Conservation (phyloP, 2,329 filamentous ascomycete genomes). For the Fonsecaea erecta region DNA sequence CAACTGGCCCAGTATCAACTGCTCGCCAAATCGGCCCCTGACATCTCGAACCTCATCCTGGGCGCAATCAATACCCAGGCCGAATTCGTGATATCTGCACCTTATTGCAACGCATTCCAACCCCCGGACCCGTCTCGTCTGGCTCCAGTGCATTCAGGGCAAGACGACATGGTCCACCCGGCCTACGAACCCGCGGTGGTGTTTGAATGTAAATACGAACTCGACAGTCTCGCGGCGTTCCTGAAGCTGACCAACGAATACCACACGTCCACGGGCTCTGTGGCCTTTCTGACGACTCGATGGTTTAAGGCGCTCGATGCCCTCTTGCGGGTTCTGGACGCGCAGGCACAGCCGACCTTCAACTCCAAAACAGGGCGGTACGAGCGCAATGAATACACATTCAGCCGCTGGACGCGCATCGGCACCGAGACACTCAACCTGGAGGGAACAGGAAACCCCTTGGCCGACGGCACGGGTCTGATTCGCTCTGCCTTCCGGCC, state of each 20-base stretch:
- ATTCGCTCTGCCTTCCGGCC: constrained; percentile 91
- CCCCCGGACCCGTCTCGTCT: constrained; percentile 84
- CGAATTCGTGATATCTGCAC: constrained; percentile 90
- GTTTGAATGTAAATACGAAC: constrained; percentile 98
- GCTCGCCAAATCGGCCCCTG: constrained; percentile 78
- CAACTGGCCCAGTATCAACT: constrained; percentile 89
- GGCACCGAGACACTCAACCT: constrained; percentile 91
- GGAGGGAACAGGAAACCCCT: constrained; percentile 83
- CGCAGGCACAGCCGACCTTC: constrained; percentile 83
- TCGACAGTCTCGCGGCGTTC: constrained; percentile 93
- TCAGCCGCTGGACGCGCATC: constrained; percentile 75
- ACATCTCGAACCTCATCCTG: constrained; percentile 77
- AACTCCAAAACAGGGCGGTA: constrained; percentile 67
- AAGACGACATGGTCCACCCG: constrained; percentile 84
- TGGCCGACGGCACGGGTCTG: constrained; percentile 81
- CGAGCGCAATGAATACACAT: constrained; percentile 79
- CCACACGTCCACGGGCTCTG: constrained; percentile 76
- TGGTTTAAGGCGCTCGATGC: constrained; percentile 81
- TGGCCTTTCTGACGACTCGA: constrained; percentile 74
- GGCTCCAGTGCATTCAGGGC: constrained; percentile 72
- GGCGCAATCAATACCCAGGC: constrained; percentile 96
- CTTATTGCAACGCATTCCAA: constrained; percentile 98
- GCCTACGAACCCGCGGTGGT: constrained; percentile 81
- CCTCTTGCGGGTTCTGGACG: constrained; percentile 72
- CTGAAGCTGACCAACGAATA: constrained; percentile 85